These are phyloP conservation scores for Torulaspora globosa DNA, from an alignment of 1,139 yeast species.

Conservation along the genomic window DNA sequence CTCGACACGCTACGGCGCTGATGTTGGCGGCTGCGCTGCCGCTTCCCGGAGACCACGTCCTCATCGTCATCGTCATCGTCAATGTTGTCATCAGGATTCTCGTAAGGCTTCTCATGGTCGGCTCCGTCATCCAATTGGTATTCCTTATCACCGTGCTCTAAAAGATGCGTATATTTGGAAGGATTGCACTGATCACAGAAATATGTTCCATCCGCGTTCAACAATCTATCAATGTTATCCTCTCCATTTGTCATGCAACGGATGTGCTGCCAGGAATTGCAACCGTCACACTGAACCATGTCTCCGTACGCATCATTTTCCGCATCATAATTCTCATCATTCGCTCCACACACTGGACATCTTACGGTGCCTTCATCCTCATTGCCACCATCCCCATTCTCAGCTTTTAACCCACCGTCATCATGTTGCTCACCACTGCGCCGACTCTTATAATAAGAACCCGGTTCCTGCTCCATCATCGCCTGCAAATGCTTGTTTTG, in stretches of 20 bases:
- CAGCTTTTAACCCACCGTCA: constrained; percentile 9
- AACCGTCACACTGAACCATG: constrained; percentile 76
- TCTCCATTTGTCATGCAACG: constrained; percentile 58
- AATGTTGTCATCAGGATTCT: constrained; percentile 18
- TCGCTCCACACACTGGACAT: constrained; percentile 63
- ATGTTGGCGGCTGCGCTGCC: constrained; percentile 23
- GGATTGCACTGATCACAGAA: constrained; percentile 51
- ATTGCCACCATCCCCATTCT: constrained; percentile 15
- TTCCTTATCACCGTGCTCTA: constrained; percentile 16
- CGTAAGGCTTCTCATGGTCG: constrained; percentile 8
- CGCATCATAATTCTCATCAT: constrained; percentile 58
- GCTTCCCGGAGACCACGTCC: constrained; percentile 22
- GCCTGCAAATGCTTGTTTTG: constrained; percentile 25
- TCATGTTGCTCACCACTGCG: not conserved
- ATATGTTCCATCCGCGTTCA: constrained; percentile 44
- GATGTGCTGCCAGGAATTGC: constrained; percentile 84
- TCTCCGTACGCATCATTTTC: constrained; percentile 56
- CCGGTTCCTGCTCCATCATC: constrained; percentile 21
- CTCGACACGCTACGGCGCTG: constrained; percentile 10
- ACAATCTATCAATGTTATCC: constrained; percentile 29
- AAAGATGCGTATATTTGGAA: constrained; percentile 36
- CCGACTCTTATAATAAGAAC: constrained; percentile 1
- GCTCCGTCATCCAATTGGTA: constrained; percentile 14
- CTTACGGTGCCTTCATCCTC: constrained; percentile 47
- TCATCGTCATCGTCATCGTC: constrained; percentile 20